These are phyloP conservation scores for Aquilaria agallochum DNA, from an alignment of 441 rosid genomes.

Conservation along the genomic window DNA sequence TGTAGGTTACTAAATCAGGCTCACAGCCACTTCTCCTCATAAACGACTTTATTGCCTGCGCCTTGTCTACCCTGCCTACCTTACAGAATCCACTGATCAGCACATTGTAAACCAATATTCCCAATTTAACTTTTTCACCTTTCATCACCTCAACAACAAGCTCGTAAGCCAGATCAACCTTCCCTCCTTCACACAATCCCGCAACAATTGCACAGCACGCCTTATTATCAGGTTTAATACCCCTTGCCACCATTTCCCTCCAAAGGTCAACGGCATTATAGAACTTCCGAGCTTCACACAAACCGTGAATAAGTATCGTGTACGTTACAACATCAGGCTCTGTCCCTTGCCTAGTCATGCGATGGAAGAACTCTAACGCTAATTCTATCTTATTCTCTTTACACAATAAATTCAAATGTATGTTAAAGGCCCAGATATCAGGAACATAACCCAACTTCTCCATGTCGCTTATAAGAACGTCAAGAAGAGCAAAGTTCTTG, in stretches of 20 bases:
- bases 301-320: constrained; percentile 66
- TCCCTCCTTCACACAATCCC: constrained; percentile 67
- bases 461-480: constrained; percentile 63
- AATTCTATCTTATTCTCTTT: constrained; percentile 38
- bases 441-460: constrained; percentile 56
- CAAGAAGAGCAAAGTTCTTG: constrained; percentile 49
- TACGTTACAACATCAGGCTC: constrained; percentile 81
- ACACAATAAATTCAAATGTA: constrained; percentile 68
- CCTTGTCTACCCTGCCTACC: constrained; percentile 71
- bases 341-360: constrained; percentile 53
- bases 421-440: constrained; percentile 81
- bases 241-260: constrained; percentile 62
- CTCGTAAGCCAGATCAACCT: constrained; percentile 89
- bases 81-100: constrained; percentile 83
- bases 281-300: constrained; percentile 50
- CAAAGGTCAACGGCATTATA: constrained; percentile 58
- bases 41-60: constrained; percentile 55
- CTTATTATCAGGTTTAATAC: constrained; percentile 56
- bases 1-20: constrained; percentile 81
- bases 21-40: constrained; percentile 64
- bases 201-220: constrained; percentile 61
- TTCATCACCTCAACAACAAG: constrained; percentile 63
- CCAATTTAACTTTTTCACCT: constrained; percentile 43
- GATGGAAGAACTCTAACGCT: constrained; percentile 58
- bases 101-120: constrained; percentile 60